Evolutionary conservation across 2,329 filamentous ascomycete species (phyloP).

Genomic region (Helotiales sp.): DNA sequence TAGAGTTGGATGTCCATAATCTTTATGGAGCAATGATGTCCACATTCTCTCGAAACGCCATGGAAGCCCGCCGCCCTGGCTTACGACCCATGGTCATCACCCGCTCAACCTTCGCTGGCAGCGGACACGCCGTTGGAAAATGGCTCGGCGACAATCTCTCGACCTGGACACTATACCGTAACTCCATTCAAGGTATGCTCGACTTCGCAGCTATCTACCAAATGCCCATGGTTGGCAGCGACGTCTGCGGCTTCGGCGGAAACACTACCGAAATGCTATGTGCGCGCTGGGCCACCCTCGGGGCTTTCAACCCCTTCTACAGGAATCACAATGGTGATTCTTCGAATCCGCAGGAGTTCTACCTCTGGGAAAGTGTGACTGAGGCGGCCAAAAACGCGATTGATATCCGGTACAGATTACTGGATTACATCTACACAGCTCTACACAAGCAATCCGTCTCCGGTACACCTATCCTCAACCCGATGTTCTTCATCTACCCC

Average conservation of each 20-base stretch:
- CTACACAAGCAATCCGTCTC: constrained; percentile 63
- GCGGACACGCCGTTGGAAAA: constrained; percentile 66
- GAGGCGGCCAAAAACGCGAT: constrained; percentile 72
- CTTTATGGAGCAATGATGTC: constrained; percentile 67
- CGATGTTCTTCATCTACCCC: constrained; percentile 75
- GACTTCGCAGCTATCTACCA: constrained; percentile 69
- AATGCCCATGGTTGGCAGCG: constrained; percentile 70
- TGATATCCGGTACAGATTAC: constrained; percentile 71
- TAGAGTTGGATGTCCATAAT: constrained; percentile 80
- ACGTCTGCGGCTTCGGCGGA: constrained; percentile 77
- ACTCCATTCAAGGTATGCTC: constrained; percentile 63
- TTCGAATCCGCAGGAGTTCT: constrained; percentile 69
- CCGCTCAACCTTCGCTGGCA: constrained; percentile 75
- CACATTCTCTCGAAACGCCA: constrained; percentile 64
- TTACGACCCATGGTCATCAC: constrained; percentile 75
- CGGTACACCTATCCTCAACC: constrained; percentile 70
- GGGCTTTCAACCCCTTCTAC: constrained; percentile 77
- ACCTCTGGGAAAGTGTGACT: constrained; percentile 68
- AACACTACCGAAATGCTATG: constrained; percentile 72
- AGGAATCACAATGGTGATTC: constrained; percentile 69
- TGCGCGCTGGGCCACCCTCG: constrained; percentile 75
- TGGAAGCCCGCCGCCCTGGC: constrained; percentile 66
- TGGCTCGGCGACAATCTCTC: constrained; percentile 65
- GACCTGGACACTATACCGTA: constrained; percentile 62
- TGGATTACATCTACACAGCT: constrained; percentile 81